Evolutionary conservation across 768 basidiomycete genomes (phyloP).

Genomic region (Amanita jacksonii): DNA sequence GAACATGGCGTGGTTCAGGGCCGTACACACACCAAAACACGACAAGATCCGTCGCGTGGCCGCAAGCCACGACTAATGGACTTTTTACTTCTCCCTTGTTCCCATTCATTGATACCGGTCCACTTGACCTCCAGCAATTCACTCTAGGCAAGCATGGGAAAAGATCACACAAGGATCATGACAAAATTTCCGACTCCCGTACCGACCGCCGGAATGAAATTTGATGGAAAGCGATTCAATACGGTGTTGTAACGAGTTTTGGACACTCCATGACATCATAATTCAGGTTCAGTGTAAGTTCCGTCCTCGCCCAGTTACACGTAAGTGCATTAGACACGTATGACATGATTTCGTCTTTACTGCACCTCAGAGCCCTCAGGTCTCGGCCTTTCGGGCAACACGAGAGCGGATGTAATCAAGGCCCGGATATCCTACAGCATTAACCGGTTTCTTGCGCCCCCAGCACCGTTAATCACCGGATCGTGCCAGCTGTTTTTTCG

Average conservation of each 20-base stretch:
- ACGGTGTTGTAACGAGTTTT: background rate
- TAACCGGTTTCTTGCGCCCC: too few species aligned
- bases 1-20: background rate
- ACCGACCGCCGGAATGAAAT: constrained; percentile 1
- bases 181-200: background rate
- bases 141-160: constrained; percentile 4
- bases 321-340: background rate
- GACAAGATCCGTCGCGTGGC: background rate
- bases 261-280: constrained; percentile 4
- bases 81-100: constrained; percentile 1
- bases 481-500: background rate
- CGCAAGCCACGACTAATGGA: background rate
- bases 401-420: background rate
- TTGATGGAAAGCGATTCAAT: background rate
- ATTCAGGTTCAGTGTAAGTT: background rate
- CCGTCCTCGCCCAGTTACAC: background rate
- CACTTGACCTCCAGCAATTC: background rate
- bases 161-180: background rate
- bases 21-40: background rate
- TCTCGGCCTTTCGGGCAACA: constrained; percentile 1
- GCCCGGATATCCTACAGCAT: background rate
- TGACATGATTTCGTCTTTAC: background rate
- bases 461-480: too few species aligned
- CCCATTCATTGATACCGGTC: background rate
- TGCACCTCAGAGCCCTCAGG: background rate